Evolutionary conservation across 768 basidiomycete species (phyloP).

Genomic region (Psilocybe sp.): DNA sequence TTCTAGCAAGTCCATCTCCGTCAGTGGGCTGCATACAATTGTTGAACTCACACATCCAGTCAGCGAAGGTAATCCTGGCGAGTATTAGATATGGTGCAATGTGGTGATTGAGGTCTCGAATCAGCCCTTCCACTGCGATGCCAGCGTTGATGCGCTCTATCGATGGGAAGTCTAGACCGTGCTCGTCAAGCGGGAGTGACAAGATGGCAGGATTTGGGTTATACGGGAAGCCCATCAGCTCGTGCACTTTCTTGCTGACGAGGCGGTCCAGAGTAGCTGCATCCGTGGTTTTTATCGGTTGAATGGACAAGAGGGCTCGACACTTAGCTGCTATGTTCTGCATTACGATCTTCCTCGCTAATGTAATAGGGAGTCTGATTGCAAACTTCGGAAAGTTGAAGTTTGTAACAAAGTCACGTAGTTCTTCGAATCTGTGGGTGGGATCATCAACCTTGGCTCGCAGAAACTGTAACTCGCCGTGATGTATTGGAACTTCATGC

Average conservation of each 20-base stretch:
- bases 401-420: conserved; percentile 5
- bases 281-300: conserved; percentile 19
- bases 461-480: conserved; percentile 21
- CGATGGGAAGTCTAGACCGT: conserved; percentile 14
- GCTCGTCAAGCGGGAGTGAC: conserved; percentile 1
- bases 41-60: conserved; percentile 15
- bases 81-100: conserved; percentile 10
- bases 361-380: conserved; percentile 14
- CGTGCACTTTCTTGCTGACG: too few species aligned
- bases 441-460: conserved; percentile 15
- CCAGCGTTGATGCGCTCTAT: conserved; percentile 9
- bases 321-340: conserved; percentile 18
- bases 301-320: conserved; percentile 18
- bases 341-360: conserved; percentile 15
- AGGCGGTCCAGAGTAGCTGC: conserved; percentile 18
- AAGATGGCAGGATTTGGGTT: conserved; percentile 2
- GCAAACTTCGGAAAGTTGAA: conserved; percentile 20
- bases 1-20: not conserved
- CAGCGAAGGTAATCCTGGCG: conserved; percentile 12
- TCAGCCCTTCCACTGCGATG: conserved; percentile 9
- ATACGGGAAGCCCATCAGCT: conserved; percentile 20
- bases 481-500: not conserved
- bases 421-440: conserved; percentile 11
- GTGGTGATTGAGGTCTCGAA: conserved; percentile 18
- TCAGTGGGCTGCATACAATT: conserved; percentile 6